Base-by-base conservation (phyloP, 2,329 filamentous ascomycete genomes). In the Alternaria atra region DNA sequence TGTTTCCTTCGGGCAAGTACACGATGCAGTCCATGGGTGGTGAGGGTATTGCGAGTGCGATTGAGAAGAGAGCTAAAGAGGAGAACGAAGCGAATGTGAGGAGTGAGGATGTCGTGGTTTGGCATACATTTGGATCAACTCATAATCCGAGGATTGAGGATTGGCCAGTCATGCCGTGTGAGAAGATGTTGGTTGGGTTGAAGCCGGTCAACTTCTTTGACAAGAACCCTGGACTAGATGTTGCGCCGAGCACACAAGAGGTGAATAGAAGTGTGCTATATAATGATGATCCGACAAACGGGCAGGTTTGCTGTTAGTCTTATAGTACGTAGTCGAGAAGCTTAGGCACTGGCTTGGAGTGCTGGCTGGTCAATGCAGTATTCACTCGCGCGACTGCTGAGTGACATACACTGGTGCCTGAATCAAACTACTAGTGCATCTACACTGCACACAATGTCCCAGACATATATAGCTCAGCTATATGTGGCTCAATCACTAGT, bases 111-210 rank as follows among this genome's bases (percentile, higher is more conserved):
- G 61, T 76, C 15, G 73, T 75, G 5, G 52, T 75, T 3, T 75
- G 73, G 72, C 67, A 73, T 48, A 71, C 71, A 0, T 75, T 74
- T 53, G 72, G 72, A 9, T 67, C 65, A 13, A 74, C 70, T 3
- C 73, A 76, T 37, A 73, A 73, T 51, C 73, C 73, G 10, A 46
- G 72, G 6, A 67, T 71, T 10, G 73, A 76, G 43, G 73, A 75
- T 27, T 76, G 67, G 58, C 72, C 73, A 1, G 69, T 76, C 13
- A 76, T 76, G 73, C 73, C 73, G 1, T 61, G 55, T 43, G 73
- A 76, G 55, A 68, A 58, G 59, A 70, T 73, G 67, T n/a, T 43
- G 7, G 63, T 72, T 1, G 65, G 60, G 6, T 63, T 68, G 55
- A 70, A 71, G 55, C 72, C 72, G 9, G 61, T 67, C 9, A 71